phyloP scores from a whole-genome alignment of 768 basidiomycete species.

The Mycena belliarum region DNA sequence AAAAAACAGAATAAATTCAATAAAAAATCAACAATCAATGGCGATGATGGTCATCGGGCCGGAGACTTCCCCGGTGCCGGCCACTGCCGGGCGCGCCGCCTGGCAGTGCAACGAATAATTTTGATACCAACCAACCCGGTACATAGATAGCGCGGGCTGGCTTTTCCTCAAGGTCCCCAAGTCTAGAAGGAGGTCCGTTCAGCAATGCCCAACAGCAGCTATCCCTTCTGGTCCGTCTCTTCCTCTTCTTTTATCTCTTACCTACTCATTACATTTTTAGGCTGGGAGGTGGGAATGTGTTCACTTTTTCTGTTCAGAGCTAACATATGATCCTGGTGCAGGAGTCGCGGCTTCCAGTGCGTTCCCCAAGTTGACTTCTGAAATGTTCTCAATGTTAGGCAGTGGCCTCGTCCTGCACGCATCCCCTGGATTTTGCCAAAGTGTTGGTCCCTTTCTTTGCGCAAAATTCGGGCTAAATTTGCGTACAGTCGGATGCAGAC shows the following conservation, averaged over 20 bases:
- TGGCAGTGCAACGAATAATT: not conserved
- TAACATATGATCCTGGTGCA: slow-evolving; percentile 25
- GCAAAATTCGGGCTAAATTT: not conserved
- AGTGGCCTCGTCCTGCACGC: slow-evolving; percentile 84
- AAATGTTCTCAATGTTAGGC: slow-evolving; percentile 10
- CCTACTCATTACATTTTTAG: slow-evolving; percentile 33
- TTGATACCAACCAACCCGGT: not conserved
- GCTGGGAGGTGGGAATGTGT: slow-evolving; percentile 56
- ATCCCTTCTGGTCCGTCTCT: slow-evolving; percentile 51
- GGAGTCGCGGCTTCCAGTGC: slow-evolving; percentile 66
- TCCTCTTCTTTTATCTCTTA: slow-evolving; percentile 5
- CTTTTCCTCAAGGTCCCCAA: slow-evolving; percentile 27
- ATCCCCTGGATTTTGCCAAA: slow-evolving; percentile 86
- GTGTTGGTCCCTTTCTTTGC: slow-evolving; percentile 47
- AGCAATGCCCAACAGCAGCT: slow-evolving; percentile 28
- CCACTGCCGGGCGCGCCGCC: no score
- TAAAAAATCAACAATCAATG: no score
- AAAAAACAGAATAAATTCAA: no score
- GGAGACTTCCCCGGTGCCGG: no score
- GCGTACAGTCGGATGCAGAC: slow-evolving; percentile 79
- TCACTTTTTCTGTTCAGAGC: slow-evolving; percentile 9
- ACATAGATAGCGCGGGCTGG: not conserved
- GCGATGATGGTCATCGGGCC: no score
- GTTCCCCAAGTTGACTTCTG: slow-evolving; percentile 26
- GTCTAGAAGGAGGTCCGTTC: slow-evolving; percentile 23